These are phyloP conservation scores for Botrytis medusae DNA, from an alignment of 2,329 filamentous ascomycete species.

Conservation along the genomic window DNA sequence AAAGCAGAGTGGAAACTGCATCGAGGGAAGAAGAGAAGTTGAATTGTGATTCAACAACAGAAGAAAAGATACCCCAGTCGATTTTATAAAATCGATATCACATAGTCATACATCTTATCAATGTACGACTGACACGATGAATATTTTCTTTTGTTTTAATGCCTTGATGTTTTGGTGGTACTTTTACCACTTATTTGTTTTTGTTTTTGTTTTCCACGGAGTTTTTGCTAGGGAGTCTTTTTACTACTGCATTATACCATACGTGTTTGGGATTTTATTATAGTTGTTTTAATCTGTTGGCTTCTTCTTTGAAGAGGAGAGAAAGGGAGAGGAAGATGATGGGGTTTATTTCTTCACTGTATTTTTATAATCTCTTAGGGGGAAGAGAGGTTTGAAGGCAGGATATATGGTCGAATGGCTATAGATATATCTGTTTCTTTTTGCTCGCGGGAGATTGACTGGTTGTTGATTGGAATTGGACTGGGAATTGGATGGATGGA, in stretches of 20 bases:
- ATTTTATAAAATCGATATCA: constrained; percentile 2
- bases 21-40: constrained; percentile 45
- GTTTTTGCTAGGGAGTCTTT: background rate
- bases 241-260: constrained; percentile 23
- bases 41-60: background rate
- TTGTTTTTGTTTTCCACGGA: background rate
- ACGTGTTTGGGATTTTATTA: constrained; percentile 4
- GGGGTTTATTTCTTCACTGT: background rate
- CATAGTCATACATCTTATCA: background rate
- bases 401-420: background rate
- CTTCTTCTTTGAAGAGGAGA: background rate
- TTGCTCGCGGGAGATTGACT: background rate
- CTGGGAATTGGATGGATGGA: background rate
- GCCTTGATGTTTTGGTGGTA: constrained; percentile 9
- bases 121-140: constrained; percentile 5
- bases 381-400: background rate
- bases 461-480: background rate
- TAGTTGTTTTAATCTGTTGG: constrained; percentile 6
- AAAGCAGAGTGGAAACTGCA: constrained; percentile 80
- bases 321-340: background rate
- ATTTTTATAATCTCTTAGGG: background rate
- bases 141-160: constrained; percentile 16
- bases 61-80: background rate
- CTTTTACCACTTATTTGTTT: background rate
- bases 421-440: background rate